Base-by-base conservation (phyloP, 441 rosid genomes). In the Corymbia citriodora region DNA sequence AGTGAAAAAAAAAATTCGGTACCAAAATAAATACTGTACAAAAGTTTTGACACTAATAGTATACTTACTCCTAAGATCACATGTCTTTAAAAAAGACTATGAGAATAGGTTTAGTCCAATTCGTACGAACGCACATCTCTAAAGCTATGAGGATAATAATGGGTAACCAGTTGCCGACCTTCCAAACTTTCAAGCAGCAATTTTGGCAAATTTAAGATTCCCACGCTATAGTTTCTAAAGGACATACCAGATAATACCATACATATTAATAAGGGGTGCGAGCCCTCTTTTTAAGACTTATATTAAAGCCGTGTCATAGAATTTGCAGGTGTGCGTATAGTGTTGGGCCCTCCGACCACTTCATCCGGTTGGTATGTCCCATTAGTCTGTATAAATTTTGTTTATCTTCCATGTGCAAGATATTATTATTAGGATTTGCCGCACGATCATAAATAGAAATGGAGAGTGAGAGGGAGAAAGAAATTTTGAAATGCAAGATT, bases 171-270 rank as follows among this genome's bases (percentile, higher is more conserved):
- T 57, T 57, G 63, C 63, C 63, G 10, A 57, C 63, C 63, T 57
- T 57, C 6, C 29, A 57, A 57, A 23, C 13, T 57, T 57, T 57
- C 29, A 9, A 2, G 63, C 29, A 2, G 0, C 63, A 57, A 10
- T 57, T 4, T 57, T 57, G 10, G 29, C 7, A 57, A 57, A 57
- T 57, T 57, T 10, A 57, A 57, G 63, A 23, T 57, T 0, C 29
- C 6, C 25, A 57, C 25, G 63, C 63, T 23, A 0, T 10, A 0
- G 63, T 57, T 57, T 57, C 13, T 5, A 0, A 10, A 57, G 13
- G 63, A 23, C 63, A 23, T 23, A 57, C 0, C 29, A 0, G 0
- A 23, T 57, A 57, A 57, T 57, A 57, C 29, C 63, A 27, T 23
- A 1, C 63, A 57, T 57, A 23, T 29, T 57, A 57, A 57, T 23